Conservation (phyloP, 257 asterid species). For the Mentha longifolia region DNA sequence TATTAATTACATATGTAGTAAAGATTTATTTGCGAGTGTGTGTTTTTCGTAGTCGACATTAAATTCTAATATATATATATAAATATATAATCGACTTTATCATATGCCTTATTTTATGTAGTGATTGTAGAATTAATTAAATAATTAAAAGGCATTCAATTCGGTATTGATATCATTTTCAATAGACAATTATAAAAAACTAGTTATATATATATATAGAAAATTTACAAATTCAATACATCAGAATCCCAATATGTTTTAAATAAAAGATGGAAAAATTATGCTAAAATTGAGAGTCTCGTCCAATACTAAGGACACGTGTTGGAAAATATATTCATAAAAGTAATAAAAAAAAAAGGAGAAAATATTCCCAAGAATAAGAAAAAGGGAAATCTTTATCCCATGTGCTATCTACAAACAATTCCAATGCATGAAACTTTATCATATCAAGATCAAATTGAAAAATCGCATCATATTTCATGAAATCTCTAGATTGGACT, state of each 20-base stretch:
- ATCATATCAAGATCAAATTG: conserved; percentile 17
- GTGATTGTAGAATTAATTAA: no score
- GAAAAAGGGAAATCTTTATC: conserved; percentile 30
- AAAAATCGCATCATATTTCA: conserved; percentile 28
- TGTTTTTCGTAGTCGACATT: background rate
- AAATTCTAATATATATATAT: background rate
- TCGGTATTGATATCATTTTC: background rate
- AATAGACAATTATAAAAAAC: background rate
- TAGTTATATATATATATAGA: no score
- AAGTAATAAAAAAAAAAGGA: background rate
- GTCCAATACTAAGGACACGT: background rate
- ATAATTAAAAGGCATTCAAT: no score
- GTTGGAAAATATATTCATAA: background rate
- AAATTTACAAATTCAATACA: no score
- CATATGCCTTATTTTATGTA: no score
- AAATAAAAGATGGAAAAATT: background rate
- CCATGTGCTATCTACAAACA: conserved; percentile 5
- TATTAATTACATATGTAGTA: background rate
- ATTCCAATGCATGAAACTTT: conserved; percentile 30
- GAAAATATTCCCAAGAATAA: conserved; percentile 39
- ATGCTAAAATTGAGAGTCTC: background rate
- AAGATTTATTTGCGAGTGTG: background rate
- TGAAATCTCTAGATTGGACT: conserved; percentile 30
- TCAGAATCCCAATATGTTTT: background rate
- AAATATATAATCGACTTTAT: no score